Percentiles rank a stretch among this genome's conserved stretches.
phyloP scores from a whole-genome alignment of 805 yeast genomes.

The Suhomyces canberraensis region DNA sequence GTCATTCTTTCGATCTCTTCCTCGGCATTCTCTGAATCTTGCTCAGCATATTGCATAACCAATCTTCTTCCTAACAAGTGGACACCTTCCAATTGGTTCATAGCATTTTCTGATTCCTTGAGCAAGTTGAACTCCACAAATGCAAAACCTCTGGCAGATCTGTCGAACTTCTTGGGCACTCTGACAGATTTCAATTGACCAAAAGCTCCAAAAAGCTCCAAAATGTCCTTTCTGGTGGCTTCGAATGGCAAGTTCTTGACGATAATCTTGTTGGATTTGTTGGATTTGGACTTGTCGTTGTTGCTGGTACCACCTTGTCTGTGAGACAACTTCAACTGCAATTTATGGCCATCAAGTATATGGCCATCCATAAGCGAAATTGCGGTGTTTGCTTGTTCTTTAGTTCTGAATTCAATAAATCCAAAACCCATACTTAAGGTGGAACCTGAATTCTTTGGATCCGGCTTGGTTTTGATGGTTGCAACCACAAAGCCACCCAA shows the following conservation, averaged over 20 bases:
- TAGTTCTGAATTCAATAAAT: constrained; percentile 82
- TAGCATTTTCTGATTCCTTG: constrained; percentile 89
- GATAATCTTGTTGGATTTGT: constrained; percentile 71
- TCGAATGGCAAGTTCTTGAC: constrained; percentile 97
- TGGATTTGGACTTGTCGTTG: constrained; percentile 24
- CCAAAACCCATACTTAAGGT: constrained; percentile 96
- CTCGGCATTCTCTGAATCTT: constrained; percentile 79
- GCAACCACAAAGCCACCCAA: constrained; percentile 80
- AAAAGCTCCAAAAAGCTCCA: constrained; percentile 88
- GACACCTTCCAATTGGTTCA: constrained; percentile 91
- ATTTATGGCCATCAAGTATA: constrained; percentile 81
- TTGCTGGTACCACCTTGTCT: constrained; percentile 49
- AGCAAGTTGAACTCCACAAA: constrained; percentile 87
- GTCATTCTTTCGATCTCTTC: constrained; percentile 91
- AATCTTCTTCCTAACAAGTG: constrained; percentile 94
- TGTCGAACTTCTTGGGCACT: constrained; percentile 94
- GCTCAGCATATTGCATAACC: constrained; percentile 89
- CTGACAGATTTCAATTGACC: constrained; percentile 93
- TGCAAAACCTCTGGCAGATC: constrained; percentile 94
- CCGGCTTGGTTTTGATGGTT: constrained; percentile 82
- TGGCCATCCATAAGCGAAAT: constrained; percentile 70
- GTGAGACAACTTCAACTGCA: constrained; percentile 85
- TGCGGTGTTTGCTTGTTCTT: constrained; percentile 76
- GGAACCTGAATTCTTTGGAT: constrained; percentile 65
- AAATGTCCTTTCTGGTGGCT: constrained; percentile 88